A percentile compares a stretch with the other conserved stretches of the same genome.
phyloP scores from a whole-genome alignment of 305 asterid genomes.

The Rubia peregrina region DNA sequence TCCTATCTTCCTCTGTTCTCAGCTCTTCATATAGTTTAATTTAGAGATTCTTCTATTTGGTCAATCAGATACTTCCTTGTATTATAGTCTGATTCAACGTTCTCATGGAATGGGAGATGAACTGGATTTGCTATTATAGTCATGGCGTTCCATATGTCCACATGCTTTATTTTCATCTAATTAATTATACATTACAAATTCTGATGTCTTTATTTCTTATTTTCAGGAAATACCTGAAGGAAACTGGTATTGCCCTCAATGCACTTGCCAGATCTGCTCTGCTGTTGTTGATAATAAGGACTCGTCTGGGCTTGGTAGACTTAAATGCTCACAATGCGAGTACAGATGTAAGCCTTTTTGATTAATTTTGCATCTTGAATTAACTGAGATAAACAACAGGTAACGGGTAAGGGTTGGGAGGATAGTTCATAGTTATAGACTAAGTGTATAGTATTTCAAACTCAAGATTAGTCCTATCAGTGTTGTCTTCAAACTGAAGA shows the following conservation, averaged over 20 bases:
- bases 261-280: constrained; percentile 81
- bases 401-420: constrained; percentile 7
- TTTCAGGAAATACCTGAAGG: constrained; percentile 95
- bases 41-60: neutral
- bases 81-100: neutral
- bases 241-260: constrained; percentile 90
- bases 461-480: neutral
- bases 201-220: constrained; percentile 22
- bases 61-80: neutral
- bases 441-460: neutral
- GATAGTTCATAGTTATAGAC: neutral
- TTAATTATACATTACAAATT: constrained; percentile 17
- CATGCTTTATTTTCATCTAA: neutral
- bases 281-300: constrained; percentile 53
- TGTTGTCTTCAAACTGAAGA: neutral
- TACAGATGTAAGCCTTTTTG: constrained; percentile 49
- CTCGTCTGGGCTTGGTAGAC: constrained; percentile 33
- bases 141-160: neutral
- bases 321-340: constrained; percentile 82
- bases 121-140: neutral
- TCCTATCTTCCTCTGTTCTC: neutral
- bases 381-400: neutral
- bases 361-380: constrained; percentile 7
- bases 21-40: neutral
- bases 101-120: neutral